Conservation (phyloP, 225 moss, liverwort and hornwort genomes). For the Bryoerythrophyllum caledonicum region DNA sequence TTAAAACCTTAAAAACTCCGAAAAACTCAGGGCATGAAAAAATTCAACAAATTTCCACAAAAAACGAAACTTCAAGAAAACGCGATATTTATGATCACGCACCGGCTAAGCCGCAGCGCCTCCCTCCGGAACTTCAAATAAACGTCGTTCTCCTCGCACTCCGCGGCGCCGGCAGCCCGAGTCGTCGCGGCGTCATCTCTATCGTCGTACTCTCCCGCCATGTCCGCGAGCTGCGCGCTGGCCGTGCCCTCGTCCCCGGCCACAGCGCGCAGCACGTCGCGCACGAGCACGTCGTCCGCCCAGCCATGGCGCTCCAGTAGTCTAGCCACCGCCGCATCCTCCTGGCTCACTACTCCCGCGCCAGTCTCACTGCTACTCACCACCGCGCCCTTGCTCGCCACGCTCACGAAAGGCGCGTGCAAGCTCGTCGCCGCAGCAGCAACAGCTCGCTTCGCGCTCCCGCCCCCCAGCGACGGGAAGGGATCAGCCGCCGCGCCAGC, state of each 20-base stretch:
- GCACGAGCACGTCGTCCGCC: slow-evolving; percentile 50
- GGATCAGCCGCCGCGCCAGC: slow-evolving; percentile 11
- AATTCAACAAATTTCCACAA: neutral
- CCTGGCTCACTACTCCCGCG: neutral
- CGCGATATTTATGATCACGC: neutral
- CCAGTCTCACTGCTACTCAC: neutral
- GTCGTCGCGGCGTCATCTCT: neutral
- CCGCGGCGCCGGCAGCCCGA: slow-evolving; percentile 23
- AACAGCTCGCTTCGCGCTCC: neutral
- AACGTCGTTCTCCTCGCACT: slow-evolving; percentile 50
- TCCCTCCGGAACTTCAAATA: slow-evolving; percentile 53
- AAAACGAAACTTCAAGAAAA: neutral
- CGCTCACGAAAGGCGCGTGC: slow-evolving; percentile 40
- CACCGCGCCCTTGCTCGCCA: slow-evolving; percentile 26
- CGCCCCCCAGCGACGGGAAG: slow-evolving; percentile 34
- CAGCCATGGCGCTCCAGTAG: slow-evolving; percentile 47
- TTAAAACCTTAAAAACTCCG: too few species aligned
- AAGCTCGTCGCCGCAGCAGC: neutral
- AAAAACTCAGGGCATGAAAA: neutral
- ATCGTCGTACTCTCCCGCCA: slow-evolving; percentile 22
- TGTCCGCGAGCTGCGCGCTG: slow-evolving; percentile 43
- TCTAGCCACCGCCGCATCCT: slow-evolving; percentile 31
- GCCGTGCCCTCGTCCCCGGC: slow-evolving; percentile 47
- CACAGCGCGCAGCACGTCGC: slow-evolving; percentile 48
- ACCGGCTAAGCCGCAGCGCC: slow-evolving; percentile 60